These are phyloP conservation scores for Eutrema heterophyllum DNA, from an alignment of 345 rosid genomes.

Conservation along the genomic window DNA sequence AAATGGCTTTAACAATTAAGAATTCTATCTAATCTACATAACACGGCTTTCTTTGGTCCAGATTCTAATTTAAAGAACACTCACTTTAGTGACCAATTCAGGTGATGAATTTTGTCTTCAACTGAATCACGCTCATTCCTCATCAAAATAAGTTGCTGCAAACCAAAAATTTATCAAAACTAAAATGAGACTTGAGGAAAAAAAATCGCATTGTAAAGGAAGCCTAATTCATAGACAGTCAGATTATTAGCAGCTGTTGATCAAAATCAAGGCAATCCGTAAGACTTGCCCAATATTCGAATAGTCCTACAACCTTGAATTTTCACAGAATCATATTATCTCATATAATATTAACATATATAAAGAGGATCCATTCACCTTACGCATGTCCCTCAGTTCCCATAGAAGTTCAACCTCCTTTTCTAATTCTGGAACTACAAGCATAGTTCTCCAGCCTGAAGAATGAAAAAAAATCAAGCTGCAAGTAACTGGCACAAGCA, in stretches of 20 bases:
- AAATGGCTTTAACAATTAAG: not conserved
- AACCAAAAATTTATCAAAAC: not conserved
- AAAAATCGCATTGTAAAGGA: not conserved
- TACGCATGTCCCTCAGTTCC: constrained; percentile 63
- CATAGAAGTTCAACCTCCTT: constrained; percentile 89
- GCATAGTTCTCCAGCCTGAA: constrained; percentile 98
- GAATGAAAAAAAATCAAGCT: constrained; percentile 10
- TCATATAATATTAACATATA: not conserved
- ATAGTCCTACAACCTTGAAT: not conserved
- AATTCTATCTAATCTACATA: not conserved
- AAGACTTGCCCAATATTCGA: not conserved
- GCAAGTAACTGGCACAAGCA: not conserved
- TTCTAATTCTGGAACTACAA: constrained; percentile 95
- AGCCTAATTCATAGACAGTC: not conserved
- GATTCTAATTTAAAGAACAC: constrained; percentile 14
- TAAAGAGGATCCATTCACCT: constrained; percentile 42
- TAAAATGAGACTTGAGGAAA: not conserved
- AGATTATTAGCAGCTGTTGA: not conserved
- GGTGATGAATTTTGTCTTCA: constrained; percentile 81
- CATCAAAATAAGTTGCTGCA: constrained; percentile 69
- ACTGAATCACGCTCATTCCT: constrained; percentile 81
- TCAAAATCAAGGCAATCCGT: not conserved
- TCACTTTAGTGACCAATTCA: constrained; percentile 81
- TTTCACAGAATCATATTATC: not conserved
- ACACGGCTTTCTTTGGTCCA: not conserved